Evolutionary conservation across 768 basidiomycete species (phyloP), one percentile per base, ranked within the genome.

Genomic region (Suillus spraguei): DNA sequence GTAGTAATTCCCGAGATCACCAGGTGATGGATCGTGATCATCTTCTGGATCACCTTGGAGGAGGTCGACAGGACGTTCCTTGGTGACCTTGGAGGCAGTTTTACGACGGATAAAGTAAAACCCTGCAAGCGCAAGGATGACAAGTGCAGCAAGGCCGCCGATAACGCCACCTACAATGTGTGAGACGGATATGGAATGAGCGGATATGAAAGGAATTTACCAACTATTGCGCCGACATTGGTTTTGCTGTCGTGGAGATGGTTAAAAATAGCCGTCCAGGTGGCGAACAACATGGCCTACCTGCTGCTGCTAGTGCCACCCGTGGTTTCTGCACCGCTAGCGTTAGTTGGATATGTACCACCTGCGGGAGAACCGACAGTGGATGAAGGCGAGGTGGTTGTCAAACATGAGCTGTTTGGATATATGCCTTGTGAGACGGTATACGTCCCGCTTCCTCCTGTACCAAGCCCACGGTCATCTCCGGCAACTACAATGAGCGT

Each of bases 291-390:
- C n/a, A 53, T 55, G 22, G 66, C 73, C 62, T 58, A 69, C 65
- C 78, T 72, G 36, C 74, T 65, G 20, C 73, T 66, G 35, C 73
- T 66, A 17, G 32, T 33, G 32, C 20, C 10, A 14, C 67, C 65
- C 11, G 63, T 67, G 4, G 74, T 77, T 28, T 72, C 70, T 13
- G 76, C 69, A 8, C 81, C 80, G 47, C 72, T 76, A 22, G 80
- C 73, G 55, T 80, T 81, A 0, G 90, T 92, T 0, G 88, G 84
- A 70, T 89, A 90, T 42, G 79, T 79, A 0, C 90, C 91, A 42
- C 92, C 92, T 24, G 92, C 92, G 7, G 92, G 90, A 61, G 77
- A 79, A 3, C 90, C 91, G 11, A 89, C 82, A 2, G 92, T 94
- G 5, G 92, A 92, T 59, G 88, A 91, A 0, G 92, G 92, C 59